Evolutionary conservation across 345 rosid species (phyloP).

Genomic region (Geranium brycei): DNA sequence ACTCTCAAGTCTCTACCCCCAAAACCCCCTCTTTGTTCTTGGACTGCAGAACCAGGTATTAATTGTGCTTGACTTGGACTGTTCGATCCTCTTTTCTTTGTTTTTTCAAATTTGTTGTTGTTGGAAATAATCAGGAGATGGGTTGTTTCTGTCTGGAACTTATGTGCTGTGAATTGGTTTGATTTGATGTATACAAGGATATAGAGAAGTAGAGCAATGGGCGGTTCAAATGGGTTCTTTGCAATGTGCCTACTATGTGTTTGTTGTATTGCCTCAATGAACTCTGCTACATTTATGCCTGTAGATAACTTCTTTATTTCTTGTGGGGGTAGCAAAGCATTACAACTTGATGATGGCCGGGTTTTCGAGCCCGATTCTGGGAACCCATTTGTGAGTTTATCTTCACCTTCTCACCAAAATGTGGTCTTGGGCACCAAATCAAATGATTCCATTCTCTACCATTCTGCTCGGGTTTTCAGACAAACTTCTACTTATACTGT

Average conservation of each 20-base stretch:
- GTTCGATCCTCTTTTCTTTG: too few species aligned
- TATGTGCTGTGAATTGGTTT: not conserved
- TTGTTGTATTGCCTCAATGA: not conserved
- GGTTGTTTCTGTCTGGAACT: not conserved
- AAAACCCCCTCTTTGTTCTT: not conserved
- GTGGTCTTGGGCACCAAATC: not conserved
- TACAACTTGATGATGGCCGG: conserved; percentile 6
- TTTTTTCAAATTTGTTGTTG: not conserved
- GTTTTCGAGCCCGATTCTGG: conserved; percentile 14
- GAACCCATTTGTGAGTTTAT: conserved; percentile 1
- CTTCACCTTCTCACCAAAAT: conserved; percentile 6
- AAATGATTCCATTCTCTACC: not conserved
- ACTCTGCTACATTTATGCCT: conserved; percentile 8
- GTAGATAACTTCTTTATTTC: conserved; percentile 10
- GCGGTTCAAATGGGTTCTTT: not conserved
- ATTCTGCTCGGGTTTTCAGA: conserved; percentile 12
- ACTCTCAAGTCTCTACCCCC: not conserved
- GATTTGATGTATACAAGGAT: not conserved
- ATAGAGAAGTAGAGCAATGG: conserved; percentile 2
- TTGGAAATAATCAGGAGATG: not conserved
- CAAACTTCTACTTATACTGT: conserved; percentile 8
- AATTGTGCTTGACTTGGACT: too few species aligned
- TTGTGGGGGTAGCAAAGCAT: conserved; percentile 12
- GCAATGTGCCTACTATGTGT: conserved; percentile 1
- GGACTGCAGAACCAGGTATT: not conserved